Evolutionary conservation across 2,329 filamentous ascomycete species (phyloP), one percentile per base, ranked within the genome.

Genomic region (Rutstroemia sp.): DNA sequence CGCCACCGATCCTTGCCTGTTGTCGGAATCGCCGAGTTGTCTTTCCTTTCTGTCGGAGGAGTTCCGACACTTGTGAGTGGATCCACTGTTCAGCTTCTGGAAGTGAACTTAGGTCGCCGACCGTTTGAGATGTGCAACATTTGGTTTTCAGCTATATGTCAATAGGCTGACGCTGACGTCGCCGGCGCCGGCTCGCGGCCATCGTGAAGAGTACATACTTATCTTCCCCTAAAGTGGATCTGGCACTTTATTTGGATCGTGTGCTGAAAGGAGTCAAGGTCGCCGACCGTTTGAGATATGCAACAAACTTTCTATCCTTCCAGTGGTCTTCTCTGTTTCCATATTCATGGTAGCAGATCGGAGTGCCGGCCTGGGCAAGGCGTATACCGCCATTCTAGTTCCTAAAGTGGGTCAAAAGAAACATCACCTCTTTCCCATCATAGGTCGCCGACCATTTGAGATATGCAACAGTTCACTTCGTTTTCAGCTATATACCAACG

Each of bases 221-320:
- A 12, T 12, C 30, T 34, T 12, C 30, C 10, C 10, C 10, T 12
- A 34, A 30, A 42, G 46, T 44, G 46, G 52, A 55, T 42, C 23
- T 37, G 45, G 37, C 5, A 25, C 25, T 52, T 50, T 21, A 50
- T 21, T 19, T 34, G 9, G 30, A 34, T 34, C 10, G 10, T 34
- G 3, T 12, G 10, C 30, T 34, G 3, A 34, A 34, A 34, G 9
- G 10, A 34, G 5, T 37, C 6, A n/a, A 53, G 52, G 45, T 54
- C 52, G 45, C 45, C 52, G 34, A 49, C 34, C 45, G 39, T 49
- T 49, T 34, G n/a, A 42, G 52, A 30, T 30, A 41, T 54, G 52
- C 52, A 54, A 54, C 52, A 41, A 49, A 30, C 14, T 48, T 19
- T 48, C 42, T 37, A n/a, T 23, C 25, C 21, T 42, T 39, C 6